Conservation (phyloP, 176 grass and related monocot species). For the Coix lacrymajobi region DNA sequence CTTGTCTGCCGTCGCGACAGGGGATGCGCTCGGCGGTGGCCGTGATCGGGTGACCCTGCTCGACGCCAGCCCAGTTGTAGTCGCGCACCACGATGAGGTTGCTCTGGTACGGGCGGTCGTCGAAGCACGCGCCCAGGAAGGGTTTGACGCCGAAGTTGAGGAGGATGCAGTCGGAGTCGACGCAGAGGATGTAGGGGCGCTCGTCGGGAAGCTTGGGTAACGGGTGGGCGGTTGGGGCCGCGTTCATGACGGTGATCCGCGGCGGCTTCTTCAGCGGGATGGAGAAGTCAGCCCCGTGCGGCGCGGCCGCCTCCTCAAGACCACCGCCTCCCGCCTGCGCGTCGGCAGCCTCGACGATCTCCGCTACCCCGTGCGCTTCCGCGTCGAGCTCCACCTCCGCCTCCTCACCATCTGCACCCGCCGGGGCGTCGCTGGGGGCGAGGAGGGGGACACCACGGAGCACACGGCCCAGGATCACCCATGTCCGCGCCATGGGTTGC, state of each 20-base stretch:
- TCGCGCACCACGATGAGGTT: neutral
- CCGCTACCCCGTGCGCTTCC: neutral
- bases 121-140: neutral
- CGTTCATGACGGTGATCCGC: neutral
- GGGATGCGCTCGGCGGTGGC: neutral
- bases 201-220: neutral
- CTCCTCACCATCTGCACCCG: neutral
- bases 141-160: neutral
- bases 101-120: neutral
- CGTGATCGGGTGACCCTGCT: neutral
- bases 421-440: neutral
- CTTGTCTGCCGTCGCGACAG: rapidly evolving
- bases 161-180: neutral
- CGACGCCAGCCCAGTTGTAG: neutral
- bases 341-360: neutral
- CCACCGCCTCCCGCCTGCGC: neutral
- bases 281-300: neutral
- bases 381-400: neutral
- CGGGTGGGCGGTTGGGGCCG: neutral
- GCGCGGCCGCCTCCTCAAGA: neutral
- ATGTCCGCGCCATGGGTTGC: neutral
- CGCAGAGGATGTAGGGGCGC: neutral
- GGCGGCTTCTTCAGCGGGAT: neutral
- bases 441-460: neutral
- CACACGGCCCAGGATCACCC: neutral